These are phyloP conservation scores for Spiromastix sp. DNA, from an alignment of 2,329 filamentous ascomycete genomes.

Conservation along the genomic window DNA sequence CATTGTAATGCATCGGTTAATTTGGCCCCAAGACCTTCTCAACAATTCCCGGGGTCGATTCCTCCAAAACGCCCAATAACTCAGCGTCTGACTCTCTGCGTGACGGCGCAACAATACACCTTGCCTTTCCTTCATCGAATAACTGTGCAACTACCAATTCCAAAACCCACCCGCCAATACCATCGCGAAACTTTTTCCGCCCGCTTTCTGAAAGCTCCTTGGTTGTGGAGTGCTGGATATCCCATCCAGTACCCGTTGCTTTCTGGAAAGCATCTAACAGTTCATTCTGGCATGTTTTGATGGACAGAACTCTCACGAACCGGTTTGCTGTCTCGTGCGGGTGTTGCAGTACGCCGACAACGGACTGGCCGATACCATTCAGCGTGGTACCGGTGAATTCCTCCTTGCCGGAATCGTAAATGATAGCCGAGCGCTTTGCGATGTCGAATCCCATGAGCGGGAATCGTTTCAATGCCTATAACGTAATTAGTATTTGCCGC, in stretches of 20 bases:
- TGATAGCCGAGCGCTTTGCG: slow-evolving; percentile 18
- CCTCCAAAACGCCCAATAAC: slow-evolving; percentile 2
- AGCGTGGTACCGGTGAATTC: slow-evolving; percentile 12
- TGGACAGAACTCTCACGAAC: slow-evolving; percentile 8
- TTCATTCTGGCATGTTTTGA: slow-evolving; percentile 7
- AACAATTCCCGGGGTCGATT: too few species aligned
- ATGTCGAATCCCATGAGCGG: slow-evolving; percentile 26
- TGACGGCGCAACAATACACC: slow-evolving; percentile 2
- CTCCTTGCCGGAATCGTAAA: slow-evolving; percentile 12
- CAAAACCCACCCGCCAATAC: slow-evolving; percentile 2
- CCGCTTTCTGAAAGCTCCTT: slow-evolving; percentile 6
- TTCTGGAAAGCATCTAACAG: slow-evolving; percentile 10
- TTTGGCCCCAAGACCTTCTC: too few species aligned
- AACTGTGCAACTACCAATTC: slow-evolving; percentile 1
- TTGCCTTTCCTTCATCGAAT: neutral
- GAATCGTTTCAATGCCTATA: slow-evolving; percentile 4
- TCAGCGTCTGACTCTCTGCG: slow-evolving; percentile 1
- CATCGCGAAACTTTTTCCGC: neutral
- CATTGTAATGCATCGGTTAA: too few species aligned
- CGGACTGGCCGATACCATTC: slow-evolving; percentile 11
- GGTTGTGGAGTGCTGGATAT: slow-evolving; percentile 6
- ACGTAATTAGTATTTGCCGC: neutral
- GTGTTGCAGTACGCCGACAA: slow-evolving; percentile 8
- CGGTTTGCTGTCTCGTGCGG: slow-evolving; percentile 9
- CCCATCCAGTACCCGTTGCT: slow-evolving; percentile 7